Evolutionary conservation across 176 grass and related monocot species (phyloP), one percentile per base, ranked within the genome.

Genomic region (Zea luxurians): DNA sequence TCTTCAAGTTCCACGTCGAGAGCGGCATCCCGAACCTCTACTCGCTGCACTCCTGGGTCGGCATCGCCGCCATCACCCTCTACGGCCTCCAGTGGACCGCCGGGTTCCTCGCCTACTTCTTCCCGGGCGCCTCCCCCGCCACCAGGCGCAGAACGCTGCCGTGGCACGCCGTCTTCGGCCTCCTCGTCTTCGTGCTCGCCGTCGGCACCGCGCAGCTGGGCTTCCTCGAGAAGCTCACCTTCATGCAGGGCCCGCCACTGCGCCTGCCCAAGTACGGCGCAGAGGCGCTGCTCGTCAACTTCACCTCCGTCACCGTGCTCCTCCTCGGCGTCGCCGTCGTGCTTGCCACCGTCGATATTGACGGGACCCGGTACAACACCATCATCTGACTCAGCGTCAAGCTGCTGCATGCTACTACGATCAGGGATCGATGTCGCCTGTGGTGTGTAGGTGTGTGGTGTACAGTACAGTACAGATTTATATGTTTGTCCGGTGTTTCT

Each of bases 221-320:
- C 5, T 91, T 97, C 76, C 73, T 93, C 21, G 91, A 97, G 86
- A 97, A 97, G 87, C 80, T 97, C 54, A 97, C 94, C 57, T 97
- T 97, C 80, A 68, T 93, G 48, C 78, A 93, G 83, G 6, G 2
- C 6, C 16, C 10, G 7, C 74, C 69, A 0, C 1, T 7, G 35
- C 35, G 1, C 4, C 2, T 97, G 27, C 18, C 12, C 50, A 97
- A 47, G 89, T 82, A 86, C 63, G 83, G 89, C 0, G 4, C 82
- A 0, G 94, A 97, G 82, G 89, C 94, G 5, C 35, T 93, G 37
- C 82, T 97, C 12, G 60, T 93, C 49, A 97, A 97, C 71, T 93
- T 86, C 80, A 97, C 84, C 0, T 91, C 91, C 15, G 27, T 93
- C 20, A 57, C 86, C 13, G 86, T 97, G 47, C 64, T 97, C 63